Evolutionary conservation across 176 grass and related monocot genomes (phyloP).

Genomic region (Eleusine indica): DNA sequence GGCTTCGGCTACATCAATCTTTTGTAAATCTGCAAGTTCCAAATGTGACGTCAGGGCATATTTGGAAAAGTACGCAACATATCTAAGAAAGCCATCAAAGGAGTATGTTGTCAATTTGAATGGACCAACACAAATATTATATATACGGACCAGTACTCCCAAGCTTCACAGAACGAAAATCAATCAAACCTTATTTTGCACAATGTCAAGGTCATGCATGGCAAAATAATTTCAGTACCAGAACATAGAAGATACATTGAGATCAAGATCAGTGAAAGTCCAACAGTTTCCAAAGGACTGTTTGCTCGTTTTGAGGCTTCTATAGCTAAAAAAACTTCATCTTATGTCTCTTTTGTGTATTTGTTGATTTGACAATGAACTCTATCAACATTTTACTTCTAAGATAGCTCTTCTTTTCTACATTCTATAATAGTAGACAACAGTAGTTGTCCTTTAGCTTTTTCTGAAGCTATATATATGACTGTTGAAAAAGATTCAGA

Average conservation of each 20-base stretch:
- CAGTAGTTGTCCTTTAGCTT: background rate
- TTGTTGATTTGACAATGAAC: background rate
- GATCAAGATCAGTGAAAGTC: too few species aligned
- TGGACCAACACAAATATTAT: conserved; percentile 1
- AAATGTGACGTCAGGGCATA: background rate
- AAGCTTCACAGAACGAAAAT: background rate
- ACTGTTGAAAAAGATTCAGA: background rate
- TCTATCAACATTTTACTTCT: background rate
- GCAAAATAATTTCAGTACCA: background rate
- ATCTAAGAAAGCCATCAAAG: background rate
- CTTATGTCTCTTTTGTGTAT: background rate
- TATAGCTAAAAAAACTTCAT: background rate
- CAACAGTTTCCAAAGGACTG: too few species aligned
- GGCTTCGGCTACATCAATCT: conserved; percentile 38
- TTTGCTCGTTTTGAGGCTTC: background rate
- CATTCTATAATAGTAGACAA: background rate
- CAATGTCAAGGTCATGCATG: too few species aligned
- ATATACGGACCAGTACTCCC: background rate
- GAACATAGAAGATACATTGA: background rate
- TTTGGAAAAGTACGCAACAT: conserved; percentile 12
- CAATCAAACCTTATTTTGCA: background rate
- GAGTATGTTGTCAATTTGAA: conserved; percentile 1
- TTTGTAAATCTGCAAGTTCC: conserved; percentile 56
- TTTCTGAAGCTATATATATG: background rate
- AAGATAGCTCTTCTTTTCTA: background rate